These are phyloP conservation scores for Mycena venus DNA, from an alignment of 768 basidiomycete genomes.

Conservation along the genomic window DNA sequence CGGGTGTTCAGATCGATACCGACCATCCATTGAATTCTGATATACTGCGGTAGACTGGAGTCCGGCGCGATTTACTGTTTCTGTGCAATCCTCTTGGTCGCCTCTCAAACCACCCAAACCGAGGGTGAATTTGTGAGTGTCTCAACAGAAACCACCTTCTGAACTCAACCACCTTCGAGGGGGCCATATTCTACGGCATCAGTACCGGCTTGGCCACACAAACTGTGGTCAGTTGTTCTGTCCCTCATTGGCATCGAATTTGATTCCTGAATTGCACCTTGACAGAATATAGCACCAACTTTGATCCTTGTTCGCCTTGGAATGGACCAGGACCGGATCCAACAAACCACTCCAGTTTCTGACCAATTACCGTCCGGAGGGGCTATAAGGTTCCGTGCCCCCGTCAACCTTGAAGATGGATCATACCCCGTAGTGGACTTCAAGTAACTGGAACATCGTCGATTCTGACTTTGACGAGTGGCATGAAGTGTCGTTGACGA, in stretches of 20 bases:
- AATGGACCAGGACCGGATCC: slow-evolving; percentile 6
- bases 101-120: slow-evolving; percentile 10
- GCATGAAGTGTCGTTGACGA: slow-evolving; percentile 3
- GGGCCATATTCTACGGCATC: slow-evolving; percentile 11
- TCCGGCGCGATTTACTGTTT: neutral
- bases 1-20: slow-evolving; percentile 6
- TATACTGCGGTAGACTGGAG: slow-evolving; percentile 11
- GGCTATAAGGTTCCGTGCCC: slow-evolving; percentile 3
- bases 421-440: slow-evolving; percentile 9
- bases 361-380: slow-evolving; percentile 10
- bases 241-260: slow-evolving; percentile 7
- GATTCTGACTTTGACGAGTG: slow-evolving; percentile 4
- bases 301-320: slow-evolving; percentile 11
- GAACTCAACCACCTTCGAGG: slow-evolving; percentile 8
- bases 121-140: slow-evolving; percentile 15
- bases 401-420: slow-evolving; percentile 9
- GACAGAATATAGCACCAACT: slow-evolving; percentile 17
- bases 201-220: slow-evolving; percentile 10
- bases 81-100: slow-evolving; percentile 8
- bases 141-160: slow-evolving; percentile 1
- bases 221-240: slow-evolving; percentile 11
- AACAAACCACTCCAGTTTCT: slow-evolving; percentile 6
- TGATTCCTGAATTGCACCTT: slow-evolving; percentile 11
- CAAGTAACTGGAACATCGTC: slow-evolving; percentile 2
- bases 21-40: slow-evolving; percentile 6